A percentile compares a stretch with the other conserved stretches of the same genome.
Conservation (phyloP, 768 basidiomycete genomes). For the Panaeolus cyanescens region DNA sequence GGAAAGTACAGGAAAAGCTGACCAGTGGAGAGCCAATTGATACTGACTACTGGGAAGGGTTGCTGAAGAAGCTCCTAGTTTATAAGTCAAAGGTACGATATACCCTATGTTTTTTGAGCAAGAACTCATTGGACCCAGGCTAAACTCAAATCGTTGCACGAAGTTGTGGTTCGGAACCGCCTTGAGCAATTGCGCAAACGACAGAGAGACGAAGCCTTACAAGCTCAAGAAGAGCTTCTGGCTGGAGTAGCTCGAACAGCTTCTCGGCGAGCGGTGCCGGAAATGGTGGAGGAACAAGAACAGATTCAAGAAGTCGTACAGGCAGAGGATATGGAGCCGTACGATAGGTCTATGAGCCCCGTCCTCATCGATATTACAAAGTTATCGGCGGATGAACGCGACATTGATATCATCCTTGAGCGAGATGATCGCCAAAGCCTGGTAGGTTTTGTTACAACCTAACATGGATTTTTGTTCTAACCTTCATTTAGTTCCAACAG, state of each 20-base stretch:
- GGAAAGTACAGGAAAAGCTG: slow-evolving; percentile 85
- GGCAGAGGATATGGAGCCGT: slow-evolving; percentile 76
- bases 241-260: slow-evolving; percentile 74
- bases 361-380: slow-evolving; percentile 69
- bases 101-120: not conserved
- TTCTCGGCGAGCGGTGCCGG: slow-evolving; percentile 36
- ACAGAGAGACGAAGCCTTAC: slow-evolving; percentile 94
- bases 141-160: slow-evolving; percentile 89
- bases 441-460: slow-evolving; percentile 44
- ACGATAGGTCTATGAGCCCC: slow-evolving; percentile 87
- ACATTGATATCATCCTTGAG: slow-evolving; percentile 76
- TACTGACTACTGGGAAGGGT: slow-evolving; percentile 95
- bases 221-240: slow-evolving; percentile 88
- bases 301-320: slow-evolving; percentile 33
- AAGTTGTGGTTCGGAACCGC: slow-evolving; percentile 95
- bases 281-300: slow-evolving; percentile 34
- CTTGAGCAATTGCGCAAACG: slow-evolving; percentile 94
- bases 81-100: slow-evolving; percentile 90
- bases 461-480: slow-evolving; percentile 4
- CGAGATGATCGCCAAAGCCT: slow-evolving; percentile 63
- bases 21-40: slow-evolving; percentile 93
- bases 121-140: slow-evolving; percentile 50
- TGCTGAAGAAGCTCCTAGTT: slow-evolving; percentile 89
- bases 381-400: slow-evolving; percentile 75
- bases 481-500: slow-evolving; percentile 61